phyloP scores from a whole-genome alignment of 371 early-diverging fungal genomes.

The Lichtheimia ornata region DNA sequence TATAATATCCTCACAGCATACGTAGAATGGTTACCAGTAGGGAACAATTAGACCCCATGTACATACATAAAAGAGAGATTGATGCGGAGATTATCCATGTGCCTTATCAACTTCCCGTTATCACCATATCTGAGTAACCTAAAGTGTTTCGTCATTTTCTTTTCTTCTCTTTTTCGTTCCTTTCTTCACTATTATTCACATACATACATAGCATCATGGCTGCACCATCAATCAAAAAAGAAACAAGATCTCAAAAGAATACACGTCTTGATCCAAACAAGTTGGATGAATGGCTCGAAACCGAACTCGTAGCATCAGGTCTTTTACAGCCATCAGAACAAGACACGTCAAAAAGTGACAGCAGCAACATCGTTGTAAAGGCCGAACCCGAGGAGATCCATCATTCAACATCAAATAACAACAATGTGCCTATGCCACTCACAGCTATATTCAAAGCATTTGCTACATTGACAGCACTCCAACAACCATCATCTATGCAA shows the following conservation, averaged over 20 bases:
- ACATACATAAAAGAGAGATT: no score
- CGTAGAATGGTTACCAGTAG: background rate
- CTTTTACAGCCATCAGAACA: slow-evolving; percentile 7
- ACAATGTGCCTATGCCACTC: background rate
- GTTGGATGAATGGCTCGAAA: slow-evolving; percentile 40
- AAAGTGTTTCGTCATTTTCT: background rate
- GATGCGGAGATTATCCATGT: slow-evolving; percentile 1
- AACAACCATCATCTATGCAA: background rate
- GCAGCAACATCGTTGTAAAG: background rate
- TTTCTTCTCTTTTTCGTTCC: slow-evolving; percentile 1
- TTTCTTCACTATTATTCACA: background rate
- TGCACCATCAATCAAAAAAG: background rate
- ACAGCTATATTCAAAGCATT: background rate
- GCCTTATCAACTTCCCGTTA: background rate
- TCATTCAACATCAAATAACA: no score
- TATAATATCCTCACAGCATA: slow-evolving; percentile 1
- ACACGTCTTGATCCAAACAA: slow-evolving; percentile 10
- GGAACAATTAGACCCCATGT: no score
- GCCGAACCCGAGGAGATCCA: background rate
- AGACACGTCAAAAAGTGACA: background rate
- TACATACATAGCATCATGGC: background rate
- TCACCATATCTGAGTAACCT: background rate
- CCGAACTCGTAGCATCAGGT: slow-evolving; percentile 30
- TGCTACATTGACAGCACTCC: background rate
- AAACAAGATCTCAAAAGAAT: background rate